Conservation (phyloP, 2,329 filamentous ascomycete species). For the Sphaerulina vaccinii region DNA sequence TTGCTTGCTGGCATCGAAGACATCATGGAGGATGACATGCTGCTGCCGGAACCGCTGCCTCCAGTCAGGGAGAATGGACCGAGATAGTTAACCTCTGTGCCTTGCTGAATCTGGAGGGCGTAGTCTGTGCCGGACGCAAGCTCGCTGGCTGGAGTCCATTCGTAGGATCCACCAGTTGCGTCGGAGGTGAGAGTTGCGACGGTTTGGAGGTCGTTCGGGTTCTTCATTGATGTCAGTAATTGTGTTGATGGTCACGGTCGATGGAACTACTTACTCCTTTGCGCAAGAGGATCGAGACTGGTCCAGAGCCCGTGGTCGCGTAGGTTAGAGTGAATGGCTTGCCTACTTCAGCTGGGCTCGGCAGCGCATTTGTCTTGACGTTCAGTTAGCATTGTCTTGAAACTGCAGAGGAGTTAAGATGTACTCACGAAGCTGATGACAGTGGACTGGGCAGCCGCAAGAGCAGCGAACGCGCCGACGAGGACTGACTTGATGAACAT, state of each 20-base stretch:
- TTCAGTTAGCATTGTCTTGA: neutral
- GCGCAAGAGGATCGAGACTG: constrained; percentile 57
- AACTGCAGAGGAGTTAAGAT: neutral
- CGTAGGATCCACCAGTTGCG: constrained; percentile 34
- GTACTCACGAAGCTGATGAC: constrained; percentile 54
- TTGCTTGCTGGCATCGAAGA: constrained; percentile 18
- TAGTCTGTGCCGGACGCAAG: constrained; percentile 52
- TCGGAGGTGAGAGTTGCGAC: constrained; percentile 39
- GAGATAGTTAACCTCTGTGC: constrained; percentile 55
- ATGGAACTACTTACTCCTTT: constrained; percentile 43
- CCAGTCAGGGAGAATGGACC: constrained; percentile 50
- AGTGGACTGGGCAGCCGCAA: constrained; percentile 49
- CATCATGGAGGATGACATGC: constrained; percentile 34
- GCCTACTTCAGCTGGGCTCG: constrained; percentile 50
- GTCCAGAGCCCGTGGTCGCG: constrained; percentile 34
- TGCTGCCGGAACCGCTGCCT: constrained; percentile 24
- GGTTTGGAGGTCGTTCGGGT: constrained; percentile 50
- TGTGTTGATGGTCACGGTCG: neutral
- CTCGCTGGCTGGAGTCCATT: constrained; percentile 50
- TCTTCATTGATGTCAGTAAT: constrained; percentile 1
- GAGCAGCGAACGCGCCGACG: constrained; percentile 45
- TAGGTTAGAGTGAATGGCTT: constrained; percentile 36
- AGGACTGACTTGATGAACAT: constrained; percentile 56
- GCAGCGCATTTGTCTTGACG: constrained; percentile 26
- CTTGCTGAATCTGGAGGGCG: constrained; percentile 59